These are phyloP conservation scores for Polyporus tsugae DNA, from an alignment of 1,284 basidiomycete genomes.

Conservation along the genomic window DNA sequence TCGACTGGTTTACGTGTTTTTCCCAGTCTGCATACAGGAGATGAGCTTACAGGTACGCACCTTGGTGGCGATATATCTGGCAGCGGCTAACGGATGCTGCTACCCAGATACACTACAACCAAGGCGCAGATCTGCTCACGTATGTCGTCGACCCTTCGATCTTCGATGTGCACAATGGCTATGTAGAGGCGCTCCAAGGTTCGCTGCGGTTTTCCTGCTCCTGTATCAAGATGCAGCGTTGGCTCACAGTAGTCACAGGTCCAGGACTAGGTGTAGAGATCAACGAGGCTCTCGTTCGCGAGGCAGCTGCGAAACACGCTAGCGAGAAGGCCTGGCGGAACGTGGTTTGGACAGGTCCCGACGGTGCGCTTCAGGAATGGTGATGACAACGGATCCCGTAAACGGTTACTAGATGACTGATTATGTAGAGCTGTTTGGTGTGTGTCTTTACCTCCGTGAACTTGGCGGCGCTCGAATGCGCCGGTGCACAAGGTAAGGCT, in stretches of 20 bases:
- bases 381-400: constrained; percentile 36
- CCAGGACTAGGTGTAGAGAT: constrained; percentile 77
- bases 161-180: constrained; percentile 69
- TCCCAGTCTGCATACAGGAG: constrained; percentile 67
- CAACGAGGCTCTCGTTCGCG: constrained; percentile 70
- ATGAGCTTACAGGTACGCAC: constrained; percentile 67
- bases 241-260: constrained; percentile 42
- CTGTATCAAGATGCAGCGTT: neutral
- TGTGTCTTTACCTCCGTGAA: too few relatives aligned
- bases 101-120: constrained; percentile 76
- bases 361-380: constrained; percentile 64
- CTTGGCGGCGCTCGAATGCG: too few relatives aligned
- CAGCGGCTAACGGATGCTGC: neutral
- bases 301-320: constrained; percentile 49
- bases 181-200: constrained; percentile 63
- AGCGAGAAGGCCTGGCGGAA: constrained; percentile 63
- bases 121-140: constrained; percentile 75
- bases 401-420: neutral
- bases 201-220: constrained; percentile 18
- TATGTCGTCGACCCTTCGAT: constrained; percentile 66
- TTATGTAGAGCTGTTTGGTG: neutral
- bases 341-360: constrained; percentile 65
- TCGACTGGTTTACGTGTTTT: neutral
- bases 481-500: too few relatives aligned
- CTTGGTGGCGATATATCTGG: neutral